Conservation (phyloP, 2,329 filamentous ascomycete species). For the Aspergillus sp. region DNA sequence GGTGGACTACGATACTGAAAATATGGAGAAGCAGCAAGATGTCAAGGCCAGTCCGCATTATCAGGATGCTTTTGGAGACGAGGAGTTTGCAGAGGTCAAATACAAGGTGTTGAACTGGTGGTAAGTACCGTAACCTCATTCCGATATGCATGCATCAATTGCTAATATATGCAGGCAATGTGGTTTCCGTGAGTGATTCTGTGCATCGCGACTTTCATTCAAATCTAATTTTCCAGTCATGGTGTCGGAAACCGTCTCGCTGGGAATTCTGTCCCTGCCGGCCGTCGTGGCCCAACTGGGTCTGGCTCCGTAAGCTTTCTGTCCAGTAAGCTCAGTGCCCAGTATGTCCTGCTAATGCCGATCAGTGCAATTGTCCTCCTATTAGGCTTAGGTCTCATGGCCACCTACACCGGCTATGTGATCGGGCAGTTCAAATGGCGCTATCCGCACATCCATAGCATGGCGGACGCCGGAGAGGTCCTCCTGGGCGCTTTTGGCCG, state of each 20-base stretch:
- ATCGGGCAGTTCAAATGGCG: slow-evolving; percentile 50
- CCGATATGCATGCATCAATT: not conserved
- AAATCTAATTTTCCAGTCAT: slow-evolving; percentile 33
- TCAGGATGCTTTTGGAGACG: slow-evolving; percentile 29
- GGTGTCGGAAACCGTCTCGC: slow-evolving; percentile 51
- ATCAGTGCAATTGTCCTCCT: slow-evolving; percentile 40
- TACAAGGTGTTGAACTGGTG: slow-evolving; percentile 45
- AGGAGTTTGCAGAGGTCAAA: slow-evolving; percentile 36
- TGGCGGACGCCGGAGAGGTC: slow-evolving; percentile 58
- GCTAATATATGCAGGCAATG: slow-evolving; percentile 35
- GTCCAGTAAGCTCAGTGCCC: not conserved
- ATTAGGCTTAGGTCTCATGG: slow-evolving; percentile 45
- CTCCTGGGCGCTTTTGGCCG: slow-evolving; percentile 55
- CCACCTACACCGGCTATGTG: slow-evolving; percentile 52
- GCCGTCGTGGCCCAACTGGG: slow-evolving; percentile 46
- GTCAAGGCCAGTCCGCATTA: slow-evolving; percentile 1
- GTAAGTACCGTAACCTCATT: slow-evolving; percentile 5
- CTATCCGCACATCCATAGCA: slow-evolving; percentile 54
- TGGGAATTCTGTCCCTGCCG: slow-evolving; percentile 50
- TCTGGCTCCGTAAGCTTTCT: slow-evolving; percentile 38
- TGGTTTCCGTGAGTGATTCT: slow-evolving; percentile 26
- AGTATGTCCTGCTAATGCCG: not conserved
- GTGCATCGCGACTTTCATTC: not conserved
- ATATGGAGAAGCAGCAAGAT: slow-evolving; percentile 9
- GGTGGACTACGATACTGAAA: slow-evolving; percentile 4